Evolutionary conservation across 495 filamentous ascomycete genomes (phyloP).

Genomic region (Hypomontagnella monticulosa): DNA sequence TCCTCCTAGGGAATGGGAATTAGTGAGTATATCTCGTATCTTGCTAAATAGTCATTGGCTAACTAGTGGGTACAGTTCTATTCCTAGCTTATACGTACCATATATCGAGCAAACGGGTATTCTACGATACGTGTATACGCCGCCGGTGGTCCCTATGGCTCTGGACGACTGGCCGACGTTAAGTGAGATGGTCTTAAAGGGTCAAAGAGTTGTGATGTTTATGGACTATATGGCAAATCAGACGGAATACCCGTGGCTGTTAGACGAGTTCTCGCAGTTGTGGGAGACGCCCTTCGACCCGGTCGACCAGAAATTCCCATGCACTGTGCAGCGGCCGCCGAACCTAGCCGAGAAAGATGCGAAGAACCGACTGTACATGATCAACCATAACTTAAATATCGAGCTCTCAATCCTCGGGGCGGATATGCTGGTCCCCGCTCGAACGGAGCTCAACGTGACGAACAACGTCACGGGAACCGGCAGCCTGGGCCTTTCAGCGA

Average conservation of each 20-base stretch:
- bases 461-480: constrained; percentile 73
- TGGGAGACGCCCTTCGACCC: constrained; percentile 84
- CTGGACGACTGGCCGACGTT: constrained; percentile 87
- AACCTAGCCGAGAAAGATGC: constrained; percentile 62
- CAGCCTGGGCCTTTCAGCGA: constrained; percentile 74
- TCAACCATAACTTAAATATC: constrained; percentile 91
- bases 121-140: constrained; percentile 73
- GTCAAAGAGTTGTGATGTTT: constrained; percentile 62
- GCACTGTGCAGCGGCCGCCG: constrained; percentile 74
- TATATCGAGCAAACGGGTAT: constrained; percentile 74
- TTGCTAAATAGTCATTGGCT: constrained; percentile 55
- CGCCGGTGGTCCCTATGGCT: constrained; percentile 71
- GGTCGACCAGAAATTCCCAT: constrained; percentile 70
- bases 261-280: constrained; percentile 77
- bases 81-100: constrained; percentile 53
- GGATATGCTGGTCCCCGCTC: constrained; percentile 79
- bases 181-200: constrained; percentile 75
- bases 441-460: constrained; percentile 69
- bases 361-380: constrained; percentile 77
- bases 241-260: constrained; percentile 75
- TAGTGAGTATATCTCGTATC: constrained; percentile 58
- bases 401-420: constrained; percentile 69
- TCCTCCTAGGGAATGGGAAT: constrained; percentile 87
- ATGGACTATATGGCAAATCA: constrained; percentile 88
- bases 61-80: constrained; percentile 40